Conservation (phyloP, 805 yeast genomes). For the Yarrowia alimentaria region DNA sequence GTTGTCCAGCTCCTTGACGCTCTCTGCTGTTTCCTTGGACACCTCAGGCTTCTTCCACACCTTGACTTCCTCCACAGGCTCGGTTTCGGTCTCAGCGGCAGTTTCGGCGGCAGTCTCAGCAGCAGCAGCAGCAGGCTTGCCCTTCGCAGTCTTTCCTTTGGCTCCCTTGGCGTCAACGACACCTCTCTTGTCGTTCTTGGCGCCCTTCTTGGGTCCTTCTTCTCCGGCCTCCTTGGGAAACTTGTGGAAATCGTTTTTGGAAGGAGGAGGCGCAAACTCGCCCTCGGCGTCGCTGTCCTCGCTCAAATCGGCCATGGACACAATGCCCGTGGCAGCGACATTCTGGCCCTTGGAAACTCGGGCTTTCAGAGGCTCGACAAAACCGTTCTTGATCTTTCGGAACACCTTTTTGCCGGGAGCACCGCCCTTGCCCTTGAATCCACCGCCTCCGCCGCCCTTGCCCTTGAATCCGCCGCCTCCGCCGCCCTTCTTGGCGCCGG, state of each 20-base stretch:
- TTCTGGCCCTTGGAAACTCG: not conserved
- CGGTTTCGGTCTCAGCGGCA: not conserved
- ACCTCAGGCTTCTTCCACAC: not conserved
- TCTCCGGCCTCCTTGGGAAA: not conserved
- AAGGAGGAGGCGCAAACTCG: not conserved
- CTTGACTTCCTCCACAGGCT: not conserved
- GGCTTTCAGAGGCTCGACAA: constrained; percentile 10
- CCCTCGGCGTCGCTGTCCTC: constrained; percentile 1
- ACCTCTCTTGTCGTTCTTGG: not conserved
- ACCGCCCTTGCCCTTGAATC: too few relatives aligned
- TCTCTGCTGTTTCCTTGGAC: too few relatives aligned
- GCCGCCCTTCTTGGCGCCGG: not conserved
- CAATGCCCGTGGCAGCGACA: constrained; percentile 6
- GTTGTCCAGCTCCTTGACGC: not conserved
- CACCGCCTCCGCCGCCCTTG: not conserved
- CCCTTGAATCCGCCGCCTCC: not conserved
- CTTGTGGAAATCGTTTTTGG: not conserved
- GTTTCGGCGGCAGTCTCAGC: not conserved
- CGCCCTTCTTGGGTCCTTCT: not conserved
- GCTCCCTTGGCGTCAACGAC: not conserved
- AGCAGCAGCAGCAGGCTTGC: not conserved
- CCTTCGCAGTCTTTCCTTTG: not conserved
- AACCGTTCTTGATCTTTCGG: constrained; percentile 24
- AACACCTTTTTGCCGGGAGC: constrained; percentile 4
- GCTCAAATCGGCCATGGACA: constrained; percentile 14